Percentiles rank a stretch among this genome's conserved stretches.
These are phyloP conservation scores for Pyrenopolyporus hunteri DNA, from an alignment of 495 filamentous ascomycete genomes.

Conservation along the genomic window DNA sequence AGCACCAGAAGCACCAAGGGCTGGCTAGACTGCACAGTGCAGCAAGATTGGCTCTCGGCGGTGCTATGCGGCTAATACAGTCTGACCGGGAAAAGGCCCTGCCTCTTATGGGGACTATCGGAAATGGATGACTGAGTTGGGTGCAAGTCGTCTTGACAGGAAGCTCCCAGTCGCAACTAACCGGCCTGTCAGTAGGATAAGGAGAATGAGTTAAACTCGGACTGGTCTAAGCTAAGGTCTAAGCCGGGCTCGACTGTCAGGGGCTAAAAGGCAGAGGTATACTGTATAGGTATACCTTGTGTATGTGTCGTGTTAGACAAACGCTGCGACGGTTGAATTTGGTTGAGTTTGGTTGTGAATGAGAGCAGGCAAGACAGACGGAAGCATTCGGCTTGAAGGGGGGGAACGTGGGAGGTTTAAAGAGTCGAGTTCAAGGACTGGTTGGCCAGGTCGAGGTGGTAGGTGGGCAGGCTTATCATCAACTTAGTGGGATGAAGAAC, in stretches of 20 bases:
- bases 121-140: conserved; percentile 33
- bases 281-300: conserved; percentile 12
- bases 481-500: conserved; percentile 32
- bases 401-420: conserved; percentile 40
- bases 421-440: conserved; percentile 26
- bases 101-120: conserved; percentile 36
- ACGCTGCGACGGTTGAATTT: conserved; percentile 10
- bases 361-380: conserved; percentile 19
- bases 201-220: conserved; percentile 19
- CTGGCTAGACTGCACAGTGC: conserved; percentile 32
- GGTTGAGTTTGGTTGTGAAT: too few relatives aligned
- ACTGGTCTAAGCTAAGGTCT: conserved; percentile 11
- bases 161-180: conserved; percentile 16
- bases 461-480: conserved; percentile 36
- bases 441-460: conserved; percentile 22
- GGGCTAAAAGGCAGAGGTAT: not conserved
- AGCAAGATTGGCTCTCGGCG: conserved; percentile 33
- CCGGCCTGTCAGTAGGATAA: conserved; percentile 11
- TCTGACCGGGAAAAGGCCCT: conserved; percentile 39
- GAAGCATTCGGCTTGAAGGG: conserved; percentile 27
- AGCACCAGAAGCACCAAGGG: conserved; percentile 24
- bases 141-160: conserved; percentile 35
- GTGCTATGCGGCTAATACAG: conserved; percentile 41
- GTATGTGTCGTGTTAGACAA: conserved; percentile 8
- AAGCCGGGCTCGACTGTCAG: conserved; percentile 4